Evolutionary conservation across 768 basidiomycete species (phyloP), one percentile per base, ranked within the genome.

Genomic region (Suillus spraguei): DNA sequence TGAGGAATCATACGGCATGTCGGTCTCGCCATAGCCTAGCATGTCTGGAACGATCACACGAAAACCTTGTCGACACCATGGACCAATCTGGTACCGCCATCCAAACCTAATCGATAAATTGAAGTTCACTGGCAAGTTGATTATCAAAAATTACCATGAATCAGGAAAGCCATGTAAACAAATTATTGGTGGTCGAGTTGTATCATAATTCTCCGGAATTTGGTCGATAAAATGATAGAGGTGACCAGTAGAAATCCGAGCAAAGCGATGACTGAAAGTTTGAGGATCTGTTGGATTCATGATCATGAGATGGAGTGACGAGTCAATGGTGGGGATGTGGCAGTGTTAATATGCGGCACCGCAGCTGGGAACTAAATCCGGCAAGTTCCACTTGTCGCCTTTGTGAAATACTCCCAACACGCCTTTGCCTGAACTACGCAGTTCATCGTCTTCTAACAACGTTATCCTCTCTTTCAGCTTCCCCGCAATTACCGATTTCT

Each of bases 101-200:
- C 89, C 89, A 72, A 87, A 91, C 86, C 87, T 87, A 52, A 54
- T 13, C 53, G 41, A 14, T 54, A n/a, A 33, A 16, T 38, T 49
- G 20, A 52, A 16, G 16, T 22, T 56, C 60, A 58, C 4, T 41
- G 39, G 28, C 17, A 39, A 24, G 47, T 39, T 41, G 49, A 59
- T 49, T 24, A 62, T 36, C 35, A 17, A 10, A 5, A 14, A 60
- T 52, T 63, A 80, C 82, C 80, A 82, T 39, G 80, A 72, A 70
- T 94, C 92, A 16, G 92, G 92, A 71, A 94, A 93, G 1, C 92
- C 92, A 70, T 94, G 92, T 20, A 93, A 65, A 70, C 88, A 89
- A n/a, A 93, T 79, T 8, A 94, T 65, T 2, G 90, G 87, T 1
- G 77, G 77, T 11, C 13, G 33, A 8, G 77, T 79, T 22, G 76